Conservation (phyloP, 257 asterid species). For the Solanum sparsipilum region DNA sequence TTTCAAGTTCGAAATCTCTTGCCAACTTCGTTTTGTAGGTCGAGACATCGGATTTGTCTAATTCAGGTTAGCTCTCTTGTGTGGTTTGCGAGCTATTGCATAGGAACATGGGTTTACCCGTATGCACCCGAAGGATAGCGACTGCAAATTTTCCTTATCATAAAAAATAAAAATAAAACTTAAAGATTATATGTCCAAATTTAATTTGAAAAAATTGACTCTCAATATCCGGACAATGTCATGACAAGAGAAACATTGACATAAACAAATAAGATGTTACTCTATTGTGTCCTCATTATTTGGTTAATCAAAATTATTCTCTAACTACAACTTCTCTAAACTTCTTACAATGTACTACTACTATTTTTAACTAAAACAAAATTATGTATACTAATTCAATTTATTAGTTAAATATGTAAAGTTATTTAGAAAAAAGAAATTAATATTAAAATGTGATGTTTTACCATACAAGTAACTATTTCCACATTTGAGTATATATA, state of each 20-base stretch:
- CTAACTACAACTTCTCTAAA: background rate
- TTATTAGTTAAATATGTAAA: background rate
- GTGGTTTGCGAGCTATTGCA: background rate
- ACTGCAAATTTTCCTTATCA: too few relatives aligned
- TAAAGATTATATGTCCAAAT: background rate
- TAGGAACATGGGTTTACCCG: accelerated
- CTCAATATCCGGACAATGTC: background rate
- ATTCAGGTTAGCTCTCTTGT: too few relatives aligned
- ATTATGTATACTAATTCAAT: background rate
- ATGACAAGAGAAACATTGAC: background rate
- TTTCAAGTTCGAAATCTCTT: background rate
- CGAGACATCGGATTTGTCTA: accelerated
- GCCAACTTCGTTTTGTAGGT: background rate
- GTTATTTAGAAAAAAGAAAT: background rate
- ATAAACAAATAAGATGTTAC: background rate
- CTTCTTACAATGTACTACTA: background rate
- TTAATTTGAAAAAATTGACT: background rate
- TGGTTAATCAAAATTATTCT: background rate
- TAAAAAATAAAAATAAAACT: background rate
- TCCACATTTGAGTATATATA: background rate
- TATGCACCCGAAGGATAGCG: background rate
- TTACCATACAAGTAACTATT: background rate
- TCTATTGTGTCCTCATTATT: background rate
- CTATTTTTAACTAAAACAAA: background rate
- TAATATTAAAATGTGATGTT: background rate